phyloP scores from a whole-genome alignment of 2,329 filamentous ascomycete genomes.

The Xylariaceae sp. region DNA sequence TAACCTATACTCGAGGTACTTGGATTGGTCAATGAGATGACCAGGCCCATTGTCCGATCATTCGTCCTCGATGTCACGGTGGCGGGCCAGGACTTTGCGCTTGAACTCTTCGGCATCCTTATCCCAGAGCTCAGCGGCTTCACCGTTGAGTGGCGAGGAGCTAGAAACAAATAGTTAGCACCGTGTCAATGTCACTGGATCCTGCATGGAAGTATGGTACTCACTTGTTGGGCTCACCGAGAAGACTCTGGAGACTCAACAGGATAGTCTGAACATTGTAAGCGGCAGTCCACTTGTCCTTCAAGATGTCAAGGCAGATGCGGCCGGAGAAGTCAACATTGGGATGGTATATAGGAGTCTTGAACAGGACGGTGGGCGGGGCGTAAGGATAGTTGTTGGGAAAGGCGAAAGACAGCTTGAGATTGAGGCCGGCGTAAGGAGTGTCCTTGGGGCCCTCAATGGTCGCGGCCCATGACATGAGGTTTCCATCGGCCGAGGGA shows the following conservation, averaged over 20 bases:
- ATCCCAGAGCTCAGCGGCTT: slow-evolving; percentile 95
- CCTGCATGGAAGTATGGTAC: slow-evolving; percentile 31
- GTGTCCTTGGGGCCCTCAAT: slow-evolving; percentile 89
- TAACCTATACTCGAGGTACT: slow-evolving; percentile 7
- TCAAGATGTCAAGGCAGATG: slow-evolving; percentile 96
- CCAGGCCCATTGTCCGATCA: slow-evolving; percentile 30
- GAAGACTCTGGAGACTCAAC: slow-evolving; percentile 85
- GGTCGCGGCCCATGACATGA: slow-evolving; percentile 89
- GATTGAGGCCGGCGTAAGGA: slow-evolving; percentile 78
- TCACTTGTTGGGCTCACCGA: slow-evolving; percentile 98
- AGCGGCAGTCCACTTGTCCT: slow-evolving; percentile 98
- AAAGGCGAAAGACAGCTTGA: slow-evolving; percentile 91
- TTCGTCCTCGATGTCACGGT: slow-evolving; percentile 61
- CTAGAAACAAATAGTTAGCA: slow-evolving; percentile 43
- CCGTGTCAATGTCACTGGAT: not conserved
- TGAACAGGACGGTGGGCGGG: slow-evolving; percentile 88
- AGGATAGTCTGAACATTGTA: slow-evolving; percentile 95
- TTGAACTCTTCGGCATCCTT: slow-evolving; percentile 83
- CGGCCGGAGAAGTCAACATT: slow-evolving; percentile 97
- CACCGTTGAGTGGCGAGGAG: slow-evolving; percentile 88
- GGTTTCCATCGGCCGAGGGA: slow-evolving; percentile 81
- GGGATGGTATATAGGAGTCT: slow-evolving; percentile 97
- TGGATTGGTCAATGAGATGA: slow-evolving; percentile 13
- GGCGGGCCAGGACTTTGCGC: slow-evolving; percentile 60
- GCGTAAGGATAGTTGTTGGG: slow-evolving; percentile 90